Base-by-base conservation (phyloP, 371 early-diverging fungal genomes). In the Mortierella sp. region DNA sequence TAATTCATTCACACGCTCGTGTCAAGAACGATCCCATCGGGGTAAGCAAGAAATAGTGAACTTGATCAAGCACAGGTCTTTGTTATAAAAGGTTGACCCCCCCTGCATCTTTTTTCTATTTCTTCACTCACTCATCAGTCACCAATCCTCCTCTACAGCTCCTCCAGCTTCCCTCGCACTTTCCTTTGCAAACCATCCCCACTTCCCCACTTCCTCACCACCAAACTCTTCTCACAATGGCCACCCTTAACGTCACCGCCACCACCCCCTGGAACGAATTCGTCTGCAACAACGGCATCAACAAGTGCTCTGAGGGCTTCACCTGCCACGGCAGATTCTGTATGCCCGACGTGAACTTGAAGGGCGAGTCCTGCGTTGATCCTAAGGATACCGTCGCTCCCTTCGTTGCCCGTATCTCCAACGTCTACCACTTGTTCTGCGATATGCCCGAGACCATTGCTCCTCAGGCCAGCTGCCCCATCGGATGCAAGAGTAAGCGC, bases 401-500 rank as follows among this genome's bases (percentile, higher is more conserved):
- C 48, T 86, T 86, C 71, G 76, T 86, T 8, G 86, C 86, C 73
- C 86, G 86, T 80, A 42, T 82, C 77, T 54, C 82, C 76, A 86
- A 86, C 60, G 68, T 80, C 73, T 86, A 86, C 80, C 63, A 77
- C 26, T 70, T 77, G 34, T 86, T 57, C 78, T 86, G 86, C 63
- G 86, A 86, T 28, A 82, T 86, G 82, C 86, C 86, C 14, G 24
- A 65, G 7, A 42, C 31, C 31, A 45, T 82, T 70, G 31, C 58
- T 34, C 13, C 58, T 47, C 86, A 86, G 82, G 60, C 78, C 71
- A 76, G 52, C 45, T 85, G 86, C 82, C 86, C 86, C 55, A 48
- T 77, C 58, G 86, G 86, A 82, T 86, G 86, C 76, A 80, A 86
- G 80, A 70, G 80, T 83, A 82, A 26, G 79, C n/a, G n/a, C n/a